Base-by-base conservation (phyloP, 1,284 basidiomycete genomes). In the Apiotrichum laibachii region DNA sequence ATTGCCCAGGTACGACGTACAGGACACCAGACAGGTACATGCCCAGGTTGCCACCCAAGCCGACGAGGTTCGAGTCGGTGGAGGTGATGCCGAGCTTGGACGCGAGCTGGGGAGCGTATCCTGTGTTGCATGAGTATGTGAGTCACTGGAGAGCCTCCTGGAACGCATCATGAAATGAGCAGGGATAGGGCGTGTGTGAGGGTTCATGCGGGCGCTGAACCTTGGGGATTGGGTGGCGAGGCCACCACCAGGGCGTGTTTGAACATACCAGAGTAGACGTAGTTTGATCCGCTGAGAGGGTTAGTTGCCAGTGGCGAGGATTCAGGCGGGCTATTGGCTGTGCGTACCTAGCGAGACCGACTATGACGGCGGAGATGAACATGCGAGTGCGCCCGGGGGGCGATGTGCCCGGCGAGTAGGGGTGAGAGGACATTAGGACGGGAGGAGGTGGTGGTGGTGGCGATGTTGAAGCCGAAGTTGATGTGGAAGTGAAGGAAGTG, bases 101-200 rank as follows among this genome's bases (percentile, higher is more conserved):
- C 2, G 86, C 87, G 4, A 92, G 80, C 71, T 91, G 89, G 0
- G 90, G 89, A 0, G 86, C 85, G 71, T 91, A 92, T 2, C 88
- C 90, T 87, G 70, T 37, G 2, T 18, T 18, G 47, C 26, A 31
- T 47, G n/a, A 51, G 50, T n/a, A 19, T 39, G 11, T 39, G 37
- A 39, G 37, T 16, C 11, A 39, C 16, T 12, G 37, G 12, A 39
- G 37, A 39, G 40, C n/a, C 5, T 18, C 12, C 16, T 22, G 6
- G 35, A 37, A 22, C 56, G 40, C 18, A 16, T 50, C 2, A 3
- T 10, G 11, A 19, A 19, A 19, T 45, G 44, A 47, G 46, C 26
- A 11, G 33, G n/a, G 16, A n/a, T 18, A 21, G 45, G 8, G 26
- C 7, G 26, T 7, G 26, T 7, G 26, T 31, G 26, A 31, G 26